Evolutionary conservation across 139 green algal genomes (phyloP), one percentile per base, ranked within the genome.

Genomic region (Spirogloea muscicola): DNA sequence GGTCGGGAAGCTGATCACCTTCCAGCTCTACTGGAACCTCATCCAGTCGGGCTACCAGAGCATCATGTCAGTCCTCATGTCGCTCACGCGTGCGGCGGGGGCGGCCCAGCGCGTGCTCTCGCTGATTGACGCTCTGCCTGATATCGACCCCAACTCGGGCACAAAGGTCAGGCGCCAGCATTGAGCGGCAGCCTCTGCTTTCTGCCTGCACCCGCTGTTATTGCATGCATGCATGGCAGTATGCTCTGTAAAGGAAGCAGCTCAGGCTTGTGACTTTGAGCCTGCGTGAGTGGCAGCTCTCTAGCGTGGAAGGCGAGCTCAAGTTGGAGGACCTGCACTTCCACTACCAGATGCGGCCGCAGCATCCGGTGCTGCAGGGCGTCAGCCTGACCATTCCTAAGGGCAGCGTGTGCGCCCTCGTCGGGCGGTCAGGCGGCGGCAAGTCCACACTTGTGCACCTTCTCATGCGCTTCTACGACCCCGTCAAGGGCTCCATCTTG

Each of bases 341-440:
- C 52, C 42, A 60, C 34, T 86, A 86, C 68, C 82, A 86, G 68
- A 86, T 86, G 82, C 60, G 82, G 5, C 82, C 79, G 13, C 59
- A 86, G 42, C 44, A 84, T 6, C 58, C 42, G 1, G 80, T 86
- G 27, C 79, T 86, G 6, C 38, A 60, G n/a, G 13, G 81, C 10
- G 39, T 87, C 40, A 80, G 55, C 68, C 55, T 87, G n/a, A 25
- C 52, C 27, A 61, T 87, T 25, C 31, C 46, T 2, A 7, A 59
- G 13, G 68, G 81, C 39, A 21, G 62, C 13, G 75, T 82, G 37
- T 61, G 40, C 52, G 81, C 81, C 9, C 68, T 86, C 13, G 81
- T 86, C 18, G 81, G 81, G 9, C 46, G 33, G 29, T 73, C 38
- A 16, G 81, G 81, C 0, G 64, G 79, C 34, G 77, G 81, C 51